Evolutionary conservation across 495 filamentous ascomycete genomes (phyloP), one percentile per base, ranked within the genome.

Genomic region (Annulohypoxylon maeteangense): DNA sequence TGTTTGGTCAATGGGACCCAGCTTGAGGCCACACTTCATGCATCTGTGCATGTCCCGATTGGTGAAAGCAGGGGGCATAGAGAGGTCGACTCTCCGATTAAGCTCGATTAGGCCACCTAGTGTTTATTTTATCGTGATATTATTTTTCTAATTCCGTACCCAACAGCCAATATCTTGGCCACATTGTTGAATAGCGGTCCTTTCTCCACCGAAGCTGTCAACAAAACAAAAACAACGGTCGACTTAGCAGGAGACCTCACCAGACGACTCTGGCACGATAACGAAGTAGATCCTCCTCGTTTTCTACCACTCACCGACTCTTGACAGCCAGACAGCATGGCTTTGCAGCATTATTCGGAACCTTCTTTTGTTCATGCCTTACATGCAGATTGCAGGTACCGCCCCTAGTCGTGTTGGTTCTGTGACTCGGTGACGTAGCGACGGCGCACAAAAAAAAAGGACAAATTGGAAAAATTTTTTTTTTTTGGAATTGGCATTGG

Each of bases 1-100:
- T 76, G 75, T 50, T 67, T 79, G 78, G 79, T 75, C 81, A 82
- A 81, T 81, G 70, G 63, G 64, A 73, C 70, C 62, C 58, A 53
- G 31, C 58, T 64, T 58, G 58, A 67, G 68, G 69, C 74, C 65
- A 71, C 53, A 70, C 70, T 72, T 74, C 74, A 80, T 81, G 80
- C 80, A 80, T 60, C 54, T 57, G 40, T 70, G 61, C 62, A 64
- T 55, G 25, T 67, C 80, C 80, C 81, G 79, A 81, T 81, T 75
- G 73, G 73, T 58, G 59, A 25, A 27, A 54, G 61, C 70, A 61
- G 40, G 65, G 65, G 69, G 45, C 23, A 32, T 56, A 50, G 44
- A 64, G 22, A 65, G 34, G 56, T 68, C 66, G 20, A 68, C 34
- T 22, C 55, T 65, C 65, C 47, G 64, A 60, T 68, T 61, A 68